Evolutionary conservation across 192 early-diverging fungal species (phyloP), one percentile per base, ranked within the genome.

Genomic region (Coemansia sp.): DNA sequence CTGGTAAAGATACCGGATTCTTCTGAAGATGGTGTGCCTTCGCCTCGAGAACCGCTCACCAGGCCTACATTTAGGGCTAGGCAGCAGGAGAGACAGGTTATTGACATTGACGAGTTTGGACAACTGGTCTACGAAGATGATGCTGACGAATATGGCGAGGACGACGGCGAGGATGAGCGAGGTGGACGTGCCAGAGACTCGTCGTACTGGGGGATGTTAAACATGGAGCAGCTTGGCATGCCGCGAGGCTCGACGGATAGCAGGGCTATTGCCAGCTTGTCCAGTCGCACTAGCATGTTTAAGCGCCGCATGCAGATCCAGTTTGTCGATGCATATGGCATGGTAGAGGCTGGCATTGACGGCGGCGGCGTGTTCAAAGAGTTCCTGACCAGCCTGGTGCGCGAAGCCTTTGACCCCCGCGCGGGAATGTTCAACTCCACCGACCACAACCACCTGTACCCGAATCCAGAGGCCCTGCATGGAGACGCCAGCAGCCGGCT

Each of bases 351-450:
- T 12, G 97, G 97, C 1, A 93, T 98, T 68, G 97, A 99, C 75
- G 97, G 97, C 57, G 95, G 96, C 34, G 96, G 97, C 41, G 91
- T 99, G 12, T 99, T 99, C 75, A 99, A 99, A 54, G 97, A 99
- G 80, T 99, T 99, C 70, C 80, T 99, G 42, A 97, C 93, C 62
- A 89, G 88, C 49, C 72, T 92, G 20, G 80, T 88, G 1, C 85
- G 74, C 36, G 90, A 96, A 70, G 93, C 93, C 5, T 95, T 95
- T 68, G 87, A 93, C 79, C 86, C 89, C 20, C 80, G 88, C 43
- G 85, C 82, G 72, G 92, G 90, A 0, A 71, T 94, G 47, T 95
- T 95, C 46, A 72, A 85, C 63, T 76, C 73, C 8, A 94, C 93
- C 1, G 67, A 86, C 0, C 87, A 93, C 20, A 89, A 94, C 64